Evolutionary conservation across 805 yeast species (phyloP).

Genomic region (Pichia insulana): DNA sequence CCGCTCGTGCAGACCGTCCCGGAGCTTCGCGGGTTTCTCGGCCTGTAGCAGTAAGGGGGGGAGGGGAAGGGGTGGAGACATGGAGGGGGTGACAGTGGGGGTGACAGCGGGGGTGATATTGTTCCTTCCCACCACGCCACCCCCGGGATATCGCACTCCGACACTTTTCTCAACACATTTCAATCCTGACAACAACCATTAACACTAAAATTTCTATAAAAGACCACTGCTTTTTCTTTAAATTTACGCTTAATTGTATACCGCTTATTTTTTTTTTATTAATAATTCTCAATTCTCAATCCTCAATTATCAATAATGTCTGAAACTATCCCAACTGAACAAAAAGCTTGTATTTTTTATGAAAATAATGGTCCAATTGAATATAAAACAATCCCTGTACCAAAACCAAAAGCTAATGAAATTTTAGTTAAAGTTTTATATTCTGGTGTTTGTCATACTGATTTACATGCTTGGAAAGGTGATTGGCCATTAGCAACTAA

Average conservation of each 20-base stretch:
- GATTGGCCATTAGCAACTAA: slow-evolving; percentile 75
- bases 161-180: no score
- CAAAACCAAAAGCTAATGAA: slow-evolving; percentile 64
- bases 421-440: slow-evolving; percentile 66
- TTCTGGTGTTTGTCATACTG: slow-evolving; percentile 89
- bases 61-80: background rate
- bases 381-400: slow-evolving; percentile 67
- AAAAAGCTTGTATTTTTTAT: slow-evolving; percentile 61
- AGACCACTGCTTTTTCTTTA: no score
- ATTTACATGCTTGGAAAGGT: slow-evolving; percentile 84
- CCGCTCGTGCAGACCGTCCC: background rate
- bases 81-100: background rate
- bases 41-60: background rate
- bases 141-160: no score
- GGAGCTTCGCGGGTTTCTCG: background rate
- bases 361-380: slow-evolving; percentile 50
- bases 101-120: no score
- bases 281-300: no score
- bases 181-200: no score
- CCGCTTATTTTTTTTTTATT: no score
- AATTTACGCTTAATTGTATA: no score
- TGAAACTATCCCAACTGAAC: slow-evolving; percentile 47
- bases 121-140: no score
- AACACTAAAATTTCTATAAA: no score
- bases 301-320: no score